These are phyloP conservation scores for Paramecium primaurelia DNA, from an alignment of 73 alveolate genomes.

Conservation along the genomic window DNA sequence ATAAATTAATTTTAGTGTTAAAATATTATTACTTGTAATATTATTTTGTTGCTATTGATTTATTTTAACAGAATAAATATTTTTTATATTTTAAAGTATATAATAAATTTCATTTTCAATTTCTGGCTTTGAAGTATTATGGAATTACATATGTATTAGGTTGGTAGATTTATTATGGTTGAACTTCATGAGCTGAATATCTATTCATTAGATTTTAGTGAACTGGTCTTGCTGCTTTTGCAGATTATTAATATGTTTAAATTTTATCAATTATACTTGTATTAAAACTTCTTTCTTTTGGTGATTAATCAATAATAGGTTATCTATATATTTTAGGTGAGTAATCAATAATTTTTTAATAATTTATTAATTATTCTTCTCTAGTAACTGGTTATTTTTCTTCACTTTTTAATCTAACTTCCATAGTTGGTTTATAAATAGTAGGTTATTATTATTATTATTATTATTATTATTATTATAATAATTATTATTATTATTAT, in stretches of 20 bases:
- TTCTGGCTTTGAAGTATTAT: neutral
- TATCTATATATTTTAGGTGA: neutral
- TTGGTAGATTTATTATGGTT: neutral
- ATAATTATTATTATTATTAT: neutral
- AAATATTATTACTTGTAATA: too few relatives aligned
- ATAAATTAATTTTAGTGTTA: too few relatives aligned
- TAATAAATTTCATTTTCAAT: neutral
- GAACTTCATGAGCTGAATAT: slow-evolving; percentile 22
- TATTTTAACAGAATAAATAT: neutral
- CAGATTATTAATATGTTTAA: neutral
- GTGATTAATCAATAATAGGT: neutral
- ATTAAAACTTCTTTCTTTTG: neutral
- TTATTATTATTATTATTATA: neutral
- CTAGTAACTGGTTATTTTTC: neutral
- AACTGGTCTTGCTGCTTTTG: slow-evolving; percentile 17
- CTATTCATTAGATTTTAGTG: neutral
- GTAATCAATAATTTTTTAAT: neutral
- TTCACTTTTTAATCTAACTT: slow-evolving; percentile 23
- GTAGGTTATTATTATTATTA: neutral
- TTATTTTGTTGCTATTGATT: too few relatives aligned
- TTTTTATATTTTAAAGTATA: neutral
- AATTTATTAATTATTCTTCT: neutral
- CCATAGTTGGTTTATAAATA: neutral
- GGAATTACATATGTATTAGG: slow-evolving; percentile 9
- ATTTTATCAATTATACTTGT: slow-evolving; percentile 29